phyloP scores from a whole-genome alignment of 768 basidiomycete genomes.

The Pleurotus eryngii region DNA sequence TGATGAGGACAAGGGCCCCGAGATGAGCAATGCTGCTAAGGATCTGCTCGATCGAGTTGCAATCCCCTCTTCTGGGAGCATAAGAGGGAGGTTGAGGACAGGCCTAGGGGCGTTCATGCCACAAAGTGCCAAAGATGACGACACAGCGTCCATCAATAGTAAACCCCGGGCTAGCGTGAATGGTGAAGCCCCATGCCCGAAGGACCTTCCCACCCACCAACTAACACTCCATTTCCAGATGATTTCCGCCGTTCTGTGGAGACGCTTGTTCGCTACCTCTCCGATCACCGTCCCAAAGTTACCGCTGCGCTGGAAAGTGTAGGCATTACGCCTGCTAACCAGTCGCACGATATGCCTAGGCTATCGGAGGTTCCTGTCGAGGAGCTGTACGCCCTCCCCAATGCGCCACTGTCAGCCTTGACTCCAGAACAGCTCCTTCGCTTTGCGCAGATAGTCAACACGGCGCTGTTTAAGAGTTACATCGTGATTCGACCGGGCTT shows the following conservation, averaged over 20 bases:
- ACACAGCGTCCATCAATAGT: constrained; percentile 47
- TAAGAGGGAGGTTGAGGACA: constrained; percentile 51
- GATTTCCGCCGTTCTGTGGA: constrained; percentile 75
- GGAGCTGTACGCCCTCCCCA: constrained; percentile 78
- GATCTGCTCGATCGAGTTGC: constrained; percentile 31
- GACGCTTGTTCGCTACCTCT: constrained; percentile 81
- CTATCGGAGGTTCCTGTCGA: constrained; percentile 71
- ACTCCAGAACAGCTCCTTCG: constrained; percentile 83
- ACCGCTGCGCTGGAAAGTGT: constrained; percentile 70
- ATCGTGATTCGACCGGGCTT: constrained; percentile 77
- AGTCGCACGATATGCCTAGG: constrained; percentile 63
- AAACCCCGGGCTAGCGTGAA: constrained; percentile 27
- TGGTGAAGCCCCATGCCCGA: constrained; percentile 21
- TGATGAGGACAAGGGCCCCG: constrained; percentile 17
- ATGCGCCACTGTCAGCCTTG: constrained; percentile 65
- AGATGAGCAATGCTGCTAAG: constrained; percentile 1
- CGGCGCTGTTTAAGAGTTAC: constrained; percentile 92
- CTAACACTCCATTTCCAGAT: constrained; percentile 34
- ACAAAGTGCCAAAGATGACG: constrained; percentile 47
- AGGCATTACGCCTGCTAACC: constrained; percentile 60
- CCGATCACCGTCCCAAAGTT: constrained; percentile 87
- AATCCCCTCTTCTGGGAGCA: constrained; percentile 34
- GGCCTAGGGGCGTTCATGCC: constrained; percentile 53
- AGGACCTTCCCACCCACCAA: neutral
- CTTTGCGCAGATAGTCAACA: constrained; percentile 92